Conservation (phyloP, 139 green algal species). For the Picochlorum sp. region DNA sequence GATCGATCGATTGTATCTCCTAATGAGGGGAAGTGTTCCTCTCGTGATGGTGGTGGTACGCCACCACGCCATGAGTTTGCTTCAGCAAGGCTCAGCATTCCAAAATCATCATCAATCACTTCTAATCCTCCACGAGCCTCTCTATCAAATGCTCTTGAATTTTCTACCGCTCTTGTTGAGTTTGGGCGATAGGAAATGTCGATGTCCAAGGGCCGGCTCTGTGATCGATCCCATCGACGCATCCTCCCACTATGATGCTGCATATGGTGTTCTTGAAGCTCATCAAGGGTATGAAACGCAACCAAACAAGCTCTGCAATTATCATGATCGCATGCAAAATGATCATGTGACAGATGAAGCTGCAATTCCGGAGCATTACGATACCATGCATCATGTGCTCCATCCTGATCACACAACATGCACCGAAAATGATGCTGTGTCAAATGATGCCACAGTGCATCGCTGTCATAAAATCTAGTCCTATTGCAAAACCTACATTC, state of each 20-base stretch:
- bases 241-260: constrained; percentile 42
- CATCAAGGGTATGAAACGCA: constrained; percentile 49
- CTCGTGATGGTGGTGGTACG: background rate
- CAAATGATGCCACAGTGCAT: constrained; percentile 53
- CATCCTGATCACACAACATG: constrained; percentile 45
- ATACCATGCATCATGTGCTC: constrained; percentile 33
- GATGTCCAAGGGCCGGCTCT: constrained; percentile 41
- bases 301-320: constrained; percentile 54
- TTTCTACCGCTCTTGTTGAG: background rate
- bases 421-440: constrained; percentile 51
- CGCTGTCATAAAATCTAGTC: constrained; percentile 39
- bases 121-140: constrained; percentile 36
- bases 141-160: constrained; percentile 6
- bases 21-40: constrained; percentile 26
- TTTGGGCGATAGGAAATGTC: constrained; percentile 26
- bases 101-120: constrained; percentile 58
- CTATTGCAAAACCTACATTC: constrained; percentile 54
- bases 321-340: constrained; percentile 49
- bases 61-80: background rate
- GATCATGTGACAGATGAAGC: constrained; percentile 30
- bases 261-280: constrained; percentile 44
- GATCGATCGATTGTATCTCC: background rate
- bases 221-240: constrained; percentile 43
- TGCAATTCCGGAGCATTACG: constrained; percentile 13
- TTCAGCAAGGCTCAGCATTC: constrained; percentile 3